Evolutionary conservation across 768 basidiomycete genomes (phyloP).

Genomic region (Hemileccinum impolitum): DNA sequence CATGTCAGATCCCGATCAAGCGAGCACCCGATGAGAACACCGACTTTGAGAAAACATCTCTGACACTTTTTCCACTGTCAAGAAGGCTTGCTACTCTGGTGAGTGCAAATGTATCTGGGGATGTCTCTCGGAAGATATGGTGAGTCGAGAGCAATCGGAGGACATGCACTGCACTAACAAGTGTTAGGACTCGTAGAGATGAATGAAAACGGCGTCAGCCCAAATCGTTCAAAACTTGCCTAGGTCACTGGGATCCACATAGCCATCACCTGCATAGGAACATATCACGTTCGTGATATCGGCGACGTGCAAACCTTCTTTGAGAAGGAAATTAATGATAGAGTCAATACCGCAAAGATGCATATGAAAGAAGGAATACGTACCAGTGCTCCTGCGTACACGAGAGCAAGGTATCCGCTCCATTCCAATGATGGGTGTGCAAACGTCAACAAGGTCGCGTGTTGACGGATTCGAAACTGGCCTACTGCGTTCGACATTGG

Average conservation of each 20-base stretch:
- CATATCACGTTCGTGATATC: conserved; percentile 24
- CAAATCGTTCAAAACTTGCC: conserved; percentile 3
- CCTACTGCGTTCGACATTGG: neutral
- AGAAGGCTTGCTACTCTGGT: conserved; percentile 68
- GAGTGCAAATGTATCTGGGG: conserved; percentile 68
- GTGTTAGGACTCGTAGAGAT: neutral
- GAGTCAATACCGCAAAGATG: neutral
- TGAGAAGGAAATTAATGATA: neutral
- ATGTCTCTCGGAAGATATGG: conserved; percentile 66
- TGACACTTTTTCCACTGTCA: conserved; percentile 60
- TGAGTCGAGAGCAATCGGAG: conserved; percentile 77
- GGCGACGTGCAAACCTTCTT: conserved; percentile 19
- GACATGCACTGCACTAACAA: conserved; percentile 50
- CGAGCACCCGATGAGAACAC: conserved; percentile 2
- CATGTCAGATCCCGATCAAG: conserved; percentile 1
- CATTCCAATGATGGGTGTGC: neutral
- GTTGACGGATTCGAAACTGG: neutral
- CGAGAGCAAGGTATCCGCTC: neutral
- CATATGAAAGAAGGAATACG: neutral
- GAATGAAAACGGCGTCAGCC: neutral
- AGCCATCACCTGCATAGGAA: conserved; percentile 13
- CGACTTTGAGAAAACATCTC: conserved; percentile 48
- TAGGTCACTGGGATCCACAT: conserved; percentile 19
- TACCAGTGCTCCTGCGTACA: conserved; percentile 3
- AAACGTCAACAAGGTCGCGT: neutral